These are phyloP conservation scores for Psophocarpus tetragonolobus DNA, from an alignment of 306 rosid genomes.

Conservation along the genomic window DNA sequence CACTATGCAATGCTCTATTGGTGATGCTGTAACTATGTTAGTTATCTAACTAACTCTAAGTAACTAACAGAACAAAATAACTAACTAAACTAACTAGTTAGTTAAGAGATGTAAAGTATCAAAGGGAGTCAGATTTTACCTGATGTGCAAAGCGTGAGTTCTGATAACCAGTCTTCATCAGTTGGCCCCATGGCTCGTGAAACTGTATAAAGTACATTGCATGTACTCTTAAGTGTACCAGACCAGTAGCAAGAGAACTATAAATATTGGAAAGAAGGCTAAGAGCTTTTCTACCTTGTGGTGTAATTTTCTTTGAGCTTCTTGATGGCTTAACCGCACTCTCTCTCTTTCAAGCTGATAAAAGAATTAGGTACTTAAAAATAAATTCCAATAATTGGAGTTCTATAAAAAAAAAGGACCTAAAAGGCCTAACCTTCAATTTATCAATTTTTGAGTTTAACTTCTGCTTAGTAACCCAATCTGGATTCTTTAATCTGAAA, in stretches of 20 bases:
- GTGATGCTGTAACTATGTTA: too few relatives aligned
- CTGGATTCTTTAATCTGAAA: conserved; percentile 67
- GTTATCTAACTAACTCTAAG: too few relatives aligned
- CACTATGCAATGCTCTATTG: background rate
- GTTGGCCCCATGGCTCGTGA: conserved; percentile 94
- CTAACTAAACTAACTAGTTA: too few relatives aligned
- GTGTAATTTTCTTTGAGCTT: conserved; percentile 71
- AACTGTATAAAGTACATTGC: conserved; percentile 49
- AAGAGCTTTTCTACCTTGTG: conserved; percentile 54
- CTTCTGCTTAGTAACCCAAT: conserved; percentile 45
- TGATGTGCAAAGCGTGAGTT: conserved; percentile 97
- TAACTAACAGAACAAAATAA: too few relatives aligned
- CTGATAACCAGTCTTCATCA: conserved; percentile 96
- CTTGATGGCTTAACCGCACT: conserved; percentile 70
- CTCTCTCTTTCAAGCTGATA: conserved; percentile 58
- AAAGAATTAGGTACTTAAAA: conserved; percentile 9
- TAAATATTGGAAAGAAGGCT: background rate
- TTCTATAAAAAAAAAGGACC: background rate
- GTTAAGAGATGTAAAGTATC: too few relatives aligned
- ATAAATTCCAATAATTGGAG: conserved; percentile 2
- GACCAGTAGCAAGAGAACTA: background rate
- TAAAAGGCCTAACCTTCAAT: conserved; percentile 66
- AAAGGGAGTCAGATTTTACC: conserved; percentile 47
- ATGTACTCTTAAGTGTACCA: background rate
- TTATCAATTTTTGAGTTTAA: conserved; percentile 47